Conservation (phyloP, 1,284 basidiomycete genomes). For the Cryptococcus deneoformans region DNA sequence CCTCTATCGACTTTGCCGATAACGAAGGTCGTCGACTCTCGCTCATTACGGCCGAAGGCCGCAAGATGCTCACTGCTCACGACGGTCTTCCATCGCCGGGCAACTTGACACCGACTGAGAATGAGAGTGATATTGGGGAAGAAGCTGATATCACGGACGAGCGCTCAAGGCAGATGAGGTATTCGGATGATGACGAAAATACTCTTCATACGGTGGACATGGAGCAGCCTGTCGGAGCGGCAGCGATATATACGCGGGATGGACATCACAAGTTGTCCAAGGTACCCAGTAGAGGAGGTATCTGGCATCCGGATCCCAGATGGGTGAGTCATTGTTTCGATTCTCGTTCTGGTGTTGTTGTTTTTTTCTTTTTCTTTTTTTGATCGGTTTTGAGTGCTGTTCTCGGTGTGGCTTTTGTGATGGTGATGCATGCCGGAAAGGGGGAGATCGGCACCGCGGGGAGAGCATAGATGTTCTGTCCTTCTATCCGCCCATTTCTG, state of each 20-base stretch:
- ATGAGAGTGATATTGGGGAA: too few relatives aligned
- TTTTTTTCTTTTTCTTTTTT: too few relatives aligned
- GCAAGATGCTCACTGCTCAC: constrained; percentile 39
- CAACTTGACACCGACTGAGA: constrained; percentile 23
- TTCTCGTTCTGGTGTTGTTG: too few relatives aligned
- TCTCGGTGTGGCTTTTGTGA: too few relatives aligned
- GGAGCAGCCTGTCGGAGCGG: not conserved
- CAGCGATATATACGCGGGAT: not conserved
- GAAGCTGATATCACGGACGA: too few relatives aligned
- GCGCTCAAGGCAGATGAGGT: too few relatives aligned
- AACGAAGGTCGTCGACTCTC: constrained; percentile 31
- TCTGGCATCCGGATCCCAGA: constrained; percentile 38
- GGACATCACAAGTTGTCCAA: constrained; percentile 22
- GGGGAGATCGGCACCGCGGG: too few relatives aligned
- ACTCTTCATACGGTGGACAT: constrained; percentile 6
- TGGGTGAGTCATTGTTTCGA: constrained; percentile 24
- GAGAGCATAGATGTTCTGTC: too few relatives aligned
- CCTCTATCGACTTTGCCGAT: constrained; percentile 35
- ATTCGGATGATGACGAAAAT: too few relatives aligned
- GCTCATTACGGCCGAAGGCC: constrained; percentile 40
- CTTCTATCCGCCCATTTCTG: too few relatives aligned
- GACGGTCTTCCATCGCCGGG: constrained; percentile 46
- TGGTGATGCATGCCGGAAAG: too few relatives aligned
- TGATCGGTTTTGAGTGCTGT: too few relatives aligned
- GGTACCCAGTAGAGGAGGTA: constrained; percentile 36